These are phyloP conservation scores for Flaveria sonorensis DNA, from an alignment of 129 eudicot species.

Conservation along the genomic window DNA sequence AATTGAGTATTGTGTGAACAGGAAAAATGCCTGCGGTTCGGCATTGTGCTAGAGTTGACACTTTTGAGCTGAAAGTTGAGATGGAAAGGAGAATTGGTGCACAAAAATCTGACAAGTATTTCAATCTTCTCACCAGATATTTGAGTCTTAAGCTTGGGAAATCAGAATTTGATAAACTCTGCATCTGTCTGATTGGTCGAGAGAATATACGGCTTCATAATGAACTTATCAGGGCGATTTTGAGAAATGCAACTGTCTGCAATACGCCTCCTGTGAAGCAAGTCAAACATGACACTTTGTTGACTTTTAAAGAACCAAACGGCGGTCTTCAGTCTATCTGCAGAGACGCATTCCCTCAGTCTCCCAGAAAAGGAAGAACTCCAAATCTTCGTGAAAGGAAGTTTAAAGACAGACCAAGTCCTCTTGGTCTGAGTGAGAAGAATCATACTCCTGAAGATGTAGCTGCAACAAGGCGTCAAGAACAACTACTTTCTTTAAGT, in stretches of 20 bases:
- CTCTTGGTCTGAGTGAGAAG: conserved; percentile 72
- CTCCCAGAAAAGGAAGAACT: conserved; percentile 70
- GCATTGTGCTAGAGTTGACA: conserved; percentile 66
- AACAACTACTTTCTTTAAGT: conserved; percentile 34
- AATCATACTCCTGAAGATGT: conserved; percentile 43
- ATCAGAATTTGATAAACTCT: conserved; percentile 62
- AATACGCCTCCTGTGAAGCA: conserved; percentile 57
- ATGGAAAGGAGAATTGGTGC: conserved; percentile 61
- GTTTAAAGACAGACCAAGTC: conserved; percentile 65
- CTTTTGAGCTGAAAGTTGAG: conserved; percentile 50
- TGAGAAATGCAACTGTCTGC: conserved; percentile 53
- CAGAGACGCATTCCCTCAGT: conserved; percentile 66
- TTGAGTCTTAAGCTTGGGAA: conserved; percentile 53
- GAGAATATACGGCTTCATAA: conserved; percentile 69
- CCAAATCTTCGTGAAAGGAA: conserved; percentile 55
- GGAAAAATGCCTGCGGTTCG: conserved; percentile 61
- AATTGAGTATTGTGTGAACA: conserved; percentile 22
- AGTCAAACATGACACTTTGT: conserved; percentile 31
- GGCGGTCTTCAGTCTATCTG: conserved; percentile 64
- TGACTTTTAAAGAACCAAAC: conserved; percentile 48
- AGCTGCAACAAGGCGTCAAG: conserved; percentile 38
- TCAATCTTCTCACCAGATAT: conserved; percentile 47
- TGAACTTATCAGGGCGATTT: conserved; percentile 56
- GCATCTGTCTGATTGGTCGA: conserved; percentile 59
- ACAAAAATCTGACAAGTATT: conserved; percentile 61